Evolutionary conservation across 345 rosid species (phyloP).

Genomic region (Camelina hispida): DNA sequence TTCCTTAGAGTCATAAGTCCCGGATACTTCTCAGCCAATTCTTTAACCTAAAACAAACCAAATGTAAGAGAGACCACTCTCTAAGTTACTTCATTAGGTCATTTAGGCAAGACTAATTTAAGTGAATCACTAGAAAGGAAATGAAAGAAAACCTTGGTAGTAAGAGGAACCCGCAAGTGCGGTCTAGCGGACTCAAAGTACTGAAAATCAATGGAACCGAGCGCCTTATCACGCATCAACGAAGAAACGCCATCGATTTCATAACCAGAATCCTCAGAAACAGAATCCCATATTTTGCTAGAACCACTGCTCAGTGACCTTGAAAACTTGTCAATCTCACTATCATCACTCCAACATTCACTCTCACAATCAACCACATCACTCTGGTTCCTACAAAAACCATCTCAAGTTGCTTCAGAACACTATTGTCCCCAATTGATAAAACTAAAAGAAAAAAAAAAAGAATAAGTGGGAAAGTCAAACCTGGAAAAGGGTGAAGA

Average conservation of each 20-base stretch:
- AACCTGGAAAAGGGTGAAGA: constrained; percentile 56
- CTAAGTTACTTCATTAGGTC: neutral
- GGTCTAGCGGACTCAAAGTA: constrained; percentile 70
- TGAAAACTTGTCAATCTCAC: constrained; percentile 60
- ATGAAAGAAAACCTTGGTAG: constrained; percentile 53
- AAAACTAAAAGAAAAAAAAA: too few species aligned
- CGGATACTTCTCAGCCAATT: constrained; percentile 53
- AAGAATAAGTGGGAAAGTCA: neutral
- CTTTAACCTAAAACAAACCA: constrained; percentile 51
- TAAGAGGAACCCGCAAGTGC: constrained; percentile 31
- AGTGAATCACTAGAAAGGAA: neutral
- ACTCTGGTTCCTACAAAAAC: constrained; percentile 44
- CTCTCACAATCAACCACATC: constrained; percentile 54
- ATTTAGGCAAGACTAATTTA: constrained; percentile 1
- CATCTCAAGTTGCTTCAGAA: neutral
- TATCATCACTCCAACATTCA: constrained; percentile 72
- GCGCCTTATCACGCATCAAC: constrained; percentile 41
- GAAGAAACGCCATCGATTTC: constrained; percentile 46
- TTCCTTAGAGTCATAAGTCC: constrained; percentile 62
- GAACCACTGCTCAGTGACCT: constrained; percentile 69
- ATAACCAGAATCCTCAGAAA: constrained; percentile 59
- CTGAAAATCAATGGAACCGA: constrained; percentile 61
- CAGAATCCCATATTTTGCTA: constrained; percentile 64
- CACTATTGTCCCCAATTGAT: too few species aligned
- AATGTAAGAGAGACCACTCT: neutral